These are phyloP conservation scores for Cladophialophora yegresii DNA, from an alignment of 2,329 filamentous ascomycete species.

Conservation along the genomic window DNA sequence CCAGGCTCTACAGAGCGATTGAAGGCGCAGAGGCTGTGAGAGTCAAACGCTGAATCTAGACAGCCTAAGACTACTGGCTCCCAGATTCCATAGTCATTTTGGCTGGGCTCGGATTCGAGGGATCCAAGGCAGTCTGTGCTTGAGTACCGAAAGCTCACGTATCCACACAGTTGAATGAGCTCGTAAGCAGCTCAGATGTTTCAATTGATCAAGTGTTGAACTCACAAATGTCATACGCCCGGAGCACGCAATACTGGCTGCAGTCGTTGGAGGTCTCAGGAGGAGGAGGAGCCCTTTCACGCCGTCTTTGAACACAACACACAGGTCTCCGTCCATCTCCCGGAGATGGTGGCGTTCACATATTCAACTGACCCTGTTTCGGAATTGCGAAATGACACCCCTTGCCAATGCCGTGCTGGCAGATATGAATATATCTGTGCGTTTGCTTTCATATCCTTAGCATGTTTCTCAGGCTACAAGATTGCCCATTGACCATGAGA, in stretches of 20 bases:
- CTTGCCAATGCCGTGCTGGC: neutral
- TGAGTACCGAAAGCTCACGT: neutral
- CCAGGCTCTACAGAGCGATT: too few relatives aligned
- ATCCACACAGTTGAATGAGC: neutral
- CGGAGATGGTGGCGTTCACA: neutral
- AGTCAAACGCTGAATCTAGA: neutral
- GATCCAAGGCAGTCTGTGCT: neutral
- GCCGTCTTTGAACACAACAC: neutral
- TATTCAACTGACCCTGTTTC: neutral
- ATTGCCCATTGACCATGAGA: neutral
- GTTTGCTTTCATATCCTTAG: neutral
- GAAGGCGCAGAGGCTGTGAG: neutral
- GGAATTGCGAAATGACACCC: neutral
- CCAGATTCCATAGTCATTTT: neutral
- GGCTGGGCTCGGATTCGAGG: neutral
- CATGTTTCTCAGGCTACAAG: neutral
- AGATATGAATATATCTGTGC: neutral
- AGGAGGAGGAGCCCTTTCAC: neutral
- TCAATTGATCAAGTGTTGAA: neutral
- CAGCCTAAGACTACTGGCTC: neutral
- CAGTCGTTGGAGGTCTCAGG: neutral
- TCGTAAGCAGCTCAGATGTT: neutral
- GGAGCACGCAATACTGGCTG: neutral
- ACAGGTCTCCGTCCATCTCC: neutral
- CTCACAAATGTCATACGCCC: neutral